These are phyloP conservation scores for Tephrocybe sp. DNA, from an alignment of 768 basidiomycete genomes.

Conservation along the genomic window DNA sequence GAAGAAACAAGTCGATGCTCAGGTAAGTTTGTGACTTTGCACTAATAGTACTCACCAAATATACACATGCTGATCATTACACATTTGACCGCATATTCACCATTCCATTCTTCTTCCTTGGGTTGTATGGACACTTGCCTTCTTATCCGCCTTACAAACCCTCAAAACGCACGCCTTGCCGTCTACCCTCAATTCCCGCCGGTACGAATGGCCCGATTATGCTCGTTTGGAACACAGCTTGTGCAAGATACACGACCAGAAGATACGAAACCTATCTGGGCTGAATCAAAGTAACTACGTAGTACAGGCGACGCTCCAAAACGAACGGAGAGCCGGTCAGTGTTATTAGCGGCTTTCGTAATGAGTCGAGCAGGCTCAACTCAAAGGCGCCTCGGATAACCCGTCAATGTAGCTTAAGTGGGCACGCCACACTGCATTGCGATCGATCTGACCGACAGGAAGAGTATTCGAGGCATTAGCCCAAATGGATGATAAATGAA, in stretches of 20 bases:
- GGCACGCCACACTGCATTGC: no score
- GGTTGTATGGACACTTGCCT: conserved; percentile 1
- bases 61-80: conserved; percentile 4
- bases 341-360: no score
- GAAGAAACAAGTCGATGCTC: conserved; percentile 48
- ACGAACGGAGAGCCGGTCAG: no score
- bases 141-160: conserved; percentile 3
- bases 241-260: conserved; percentile 32
- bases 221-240: conserved; percentile 17
- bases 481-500: no score
- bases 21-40: conserved; percentile 35
- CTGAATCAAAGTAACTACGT: conserved; percentile 25
- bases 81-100: not conserved
- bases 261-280: conserved; percentile 42
- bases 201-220: not conserved
- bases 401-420: no score
- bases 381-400: no score
- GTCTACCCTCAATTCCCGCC: no score
- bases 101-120: not conserved
- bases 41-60: conserved; percentile 1
- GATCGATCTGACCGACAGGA: no score
- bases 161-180: conserved; percentile 3
- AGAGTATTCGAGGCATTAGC: no score
- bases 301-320: no score
- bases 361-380: no score